phyloP scores from a whole-genome alignment of 1,284 basidiomycete genomes.

The Phylloporus sp. region DNA sequence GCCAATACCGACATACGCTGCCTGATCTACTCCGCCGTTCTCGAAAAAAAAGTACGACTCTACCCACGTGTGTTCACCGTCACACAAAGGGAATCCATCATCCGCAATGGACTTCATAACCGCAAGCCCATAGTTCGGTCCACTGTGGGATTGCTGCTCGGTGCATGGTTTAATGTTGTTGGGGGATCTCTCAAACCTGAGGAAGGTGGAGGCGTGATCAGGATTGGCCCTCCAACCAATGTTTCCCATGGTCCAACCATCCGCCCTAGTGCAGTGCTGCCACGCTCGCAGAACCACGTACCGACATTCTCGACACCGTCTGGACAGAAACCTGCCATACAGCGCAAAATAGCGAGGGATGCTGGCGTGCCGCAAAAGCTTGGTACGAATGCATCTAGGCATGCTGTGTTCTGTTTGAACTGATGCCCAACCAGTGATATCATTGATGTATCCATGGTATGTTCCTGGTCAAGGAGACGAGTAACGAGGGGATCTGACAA shows the following conservation, averaged over 20 bases:
- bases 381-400: constrained; percentile 48
- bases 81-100: constrained; percentile 77
- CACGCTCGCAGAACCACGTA: constrained; percentile 55
- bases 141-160: constrained; percentile 80
- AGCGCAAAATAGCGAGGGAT: constrained; percentile 51
- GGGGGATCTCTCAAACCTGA: constrained; percentile 48
- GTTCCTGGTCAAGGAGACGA: constrained; percentile 18
- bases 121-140: constrained; percentile 83
- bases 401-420: constrained; percentile 46
- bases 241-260: constrained; percentile 53
- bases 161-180: constrained; percentile 76
- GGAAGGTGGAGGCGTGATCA: constrained; percentile 46
- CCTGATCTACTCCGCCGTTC: constrained; percentile 76
- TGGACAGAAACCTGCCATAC: constrained; percentile 43
- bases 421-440: constrained; percentile 37
- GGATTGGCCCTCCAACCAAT: constrained; percentile 42
- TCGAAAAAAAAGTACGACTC: constrained; percentile 45
- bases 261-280: constrained; percentile 32
- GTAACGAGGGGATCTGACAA: constrained; percentile 56
- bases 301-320: constrained; percentile 40
- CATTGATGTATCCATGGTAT: constrained; percentile 17
- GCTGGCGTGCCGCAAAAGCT: constrained; percentile 24
- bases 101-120: constrained; percentile 87
- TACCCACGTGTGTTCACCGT: constrained; percentile 75
- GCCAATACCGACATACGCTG: constrained; percentile 83